Percentiles rank a stretch among this genome's conserved stretches.
These are phyloP conservation scores for Trichoderma parareesei DNA, from an alignment of 495 filamentous ascomycete genomes.

Conservation along the genomic window DNA sequence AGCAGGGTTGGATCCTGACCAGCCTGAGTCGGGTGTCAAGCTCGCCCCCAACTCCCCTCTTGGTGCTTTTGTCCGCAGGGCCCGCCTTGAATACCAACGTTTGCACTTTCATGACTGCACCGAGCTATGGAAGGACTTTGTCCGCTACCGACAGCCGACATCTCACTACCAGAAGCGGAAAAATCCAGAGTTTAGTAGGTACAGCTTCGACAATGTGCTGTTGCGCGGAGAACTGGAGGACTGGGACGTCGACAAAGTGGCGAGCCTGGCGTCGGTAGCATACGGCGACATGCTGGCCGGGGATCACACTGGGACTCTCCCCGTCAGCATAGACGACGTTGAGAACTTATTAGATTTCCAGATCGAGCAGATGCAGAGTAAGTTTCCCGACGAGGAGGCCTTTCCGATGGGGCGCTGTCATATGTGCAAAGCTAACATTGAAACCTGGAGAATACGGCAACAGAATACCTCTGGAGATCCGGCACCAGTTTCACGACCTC, in stretches of 20 bases:
- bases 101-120: slow-evolving; percentile 70
- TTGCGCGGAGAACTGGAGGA: slow-evolving; percentile 35
- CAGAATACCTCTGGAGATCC: slow-evolving; percentile 61
- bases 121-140: slow-evolving; percentile 71
- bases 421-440: not conserved
- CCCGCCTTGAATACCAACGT: slow-evolving; percentile 69
- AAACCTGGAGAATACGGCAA: slow-evolving; percentile 39
- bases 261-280: slow-evolving; percentile 47
- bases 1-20: slow-evolving; percentile 19
- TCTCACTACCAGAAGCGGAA: slow-evolving; percentile 59
- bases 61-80: slow-evolving; percentile 72
- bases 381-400: slow-evolving; percentile 19
- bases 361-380: slow-evolving; percentile 77
- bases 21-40: slow-evolving; percentile 36
- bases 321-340: slow-evolving; percentile 71
- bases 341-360: slow-evolving; percentile 82
- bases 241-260: slow-evolving; percentile 35
- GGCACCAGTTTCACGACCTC: slow-evolving; percentile 54
- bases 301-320: slow-evolving; percentile 29
- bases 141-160: slow-evolving; percentile 70
- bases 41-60: slow-evolving; percentile 65
- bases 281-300: slow-evolving; percentile 53
- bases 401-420: not conserved
- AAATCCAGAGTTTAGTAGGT: slow-evolving; percentile 52
- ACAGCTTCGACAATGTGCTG: slow-evolving; percentile 62